Base-by-base conservation (phyloP, 2,329 filamentous ascomycete genomes). In the Nothopassalora personata region DNA sequence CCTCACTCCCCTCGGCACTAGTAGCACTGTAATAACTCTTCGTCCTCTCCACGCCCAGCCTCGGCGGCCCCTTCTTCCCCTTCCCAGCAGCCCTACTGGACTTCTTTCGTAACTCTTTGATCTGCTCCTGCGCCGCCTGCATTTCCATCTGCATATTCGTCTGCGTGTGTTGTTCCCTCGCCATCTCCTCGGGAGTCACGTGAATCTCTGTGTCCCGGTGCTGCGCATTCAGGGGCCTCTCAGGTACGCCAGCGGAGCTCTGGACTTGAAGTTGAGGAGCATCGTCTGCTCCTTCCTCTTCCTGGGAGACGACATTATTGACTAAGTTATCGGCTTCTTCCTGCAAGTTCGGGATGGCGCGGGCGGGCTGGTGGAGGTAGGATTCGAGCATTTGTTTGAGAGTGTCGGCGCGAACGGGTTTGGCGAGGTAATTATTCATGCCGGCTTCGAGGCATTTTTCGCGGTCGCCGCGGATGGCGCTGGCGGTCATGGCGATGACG, bases 401-500 rank as follows among this genome's bases (percentile, higher is more conserved):
- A 45, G 95, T 86, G 50, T 92, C 89, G 4, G 89, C 90, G 7
- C 91, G 84, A n/a, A 97, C 93, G 1, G 93, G 93, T 72, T 97
- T 97, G 15, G 93, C 91, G 1, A 97, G 83, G 69, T 97, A 97
- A 70, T 97, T 94, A 73, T 97, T 96, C 93, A 97, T 97, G 48
- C 93, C 93, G 1, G 91, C 90, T 53, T 91, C 90, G n/a, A 97
- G 78, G 67, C 93, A 97, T 76, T 96, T 97, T 72, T 97, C 93
- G 51, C 92, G 83, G 71, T 97, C 93, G 18, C 93, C 93, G 71
- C 94, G 89, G 61, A 97, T 97, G 3, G 93, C 93, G 28, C 88
- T 92, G 1, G 93, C 93, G 0, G 93, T 97, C 93, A 97, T 97
- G 56, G 93, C 93, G 67, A 97, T 97, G 52, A 97, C 89, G n/a